A percentile compares a stretch with the other conserved stretches of the same genome.
Conservation (phyloP, 2,329 filamentous ascomycete genomes). For the Lizonia empirigonia region DNA sequence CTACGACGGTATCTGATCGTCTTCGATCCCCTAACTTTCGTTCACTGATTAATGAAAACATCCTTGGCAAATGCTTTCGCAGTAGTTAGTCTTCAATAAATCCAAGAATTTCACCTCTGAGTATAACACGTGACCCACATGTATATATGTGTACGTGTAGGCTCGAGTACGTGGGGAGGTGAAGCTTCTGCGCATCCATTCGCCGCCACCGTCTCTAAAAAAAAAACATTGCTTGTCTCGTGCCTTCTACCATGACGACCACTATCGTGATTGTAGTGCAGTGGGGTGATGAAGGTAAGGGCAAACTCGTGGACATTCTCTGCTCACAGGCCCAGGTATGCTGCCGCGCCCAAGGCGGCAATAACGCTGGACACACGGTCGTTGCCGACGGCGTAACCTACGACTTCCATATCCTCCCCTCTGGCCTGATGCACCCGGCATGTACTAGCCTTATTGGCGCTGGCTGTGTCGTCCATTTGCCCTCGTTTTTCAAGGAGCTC, state of each 20-base stretch:
- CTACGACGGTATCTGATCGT: slow-evolving; percentile 22
- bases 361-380: slow-evolving; percentile 60
- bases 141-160: too few relatives aligned
- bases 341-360: slow-evolving; percentile 64
- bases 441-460: slow-evolving; percentile 73
- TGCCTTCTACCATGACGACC: slow-evolving; percentile 58
- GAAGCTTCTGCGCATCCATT: too few relatives aligned
- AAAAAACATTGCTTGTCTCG: too few relatives aligned
- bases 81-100: slow-evolving; percentile 25
- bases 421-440: slow-evolving; percentile 72
- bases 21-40: slow-evolving; percentile 19
- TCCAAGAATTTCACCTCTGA: slow-evolving; percentile 21
- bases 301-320: slow-evolving; percentile 65
- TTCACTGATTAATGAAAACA: slow-evolving; percentile 25
- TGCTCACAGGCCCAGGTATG: slow-evolving; percentile 60
- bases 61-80: slow-evolving; percentile 19
- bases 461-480: slow-evolving; percentile 71
- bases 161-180: too few relatives aligned
- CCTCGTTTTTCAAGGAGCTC: slow-evolving; percentile 70
- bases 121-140: slow-evolving; percentile 20
- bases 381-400: slow-evolving; percentile 55
- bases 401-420: slow-evolving; percentile 53
- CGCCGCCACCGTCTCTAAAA: too few relatives aligned
- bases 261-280: slow-evolving; percentile 65
- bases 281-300: slow-evolving; percentile 66